These are phyloP conservation scores for Knufia petricola DNA, from an alignment of 2,329 filamentous ascomycete genomes.

Conservation along the genomic window DNA sequence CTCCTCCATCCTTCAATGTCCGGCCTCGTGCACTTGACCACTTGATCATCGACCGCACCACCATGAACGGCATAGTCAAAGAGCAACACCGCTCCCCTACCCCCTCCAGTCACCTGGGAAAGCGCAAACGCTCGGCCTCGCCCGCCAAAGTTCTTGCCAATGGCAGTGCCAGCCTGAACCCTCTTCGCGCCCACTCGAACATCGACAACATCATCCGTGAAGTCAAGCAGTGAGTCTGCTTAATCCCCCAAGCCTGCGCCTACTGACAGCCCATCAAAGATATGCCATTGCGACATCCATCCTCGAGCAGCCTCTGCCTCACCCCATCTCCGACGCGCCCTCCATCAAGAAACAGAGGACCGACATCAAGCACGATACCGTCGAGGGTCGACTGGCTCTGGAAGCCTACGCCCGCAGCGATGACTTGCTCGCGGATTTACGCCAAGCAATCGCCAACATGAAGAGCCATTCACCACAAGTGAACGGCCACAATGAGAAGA, in stretches of 20 bases:
- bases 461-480: background rate
- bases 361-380: slow-evolving; percentile 6
- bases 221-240: slow-evolving; percentile 1
- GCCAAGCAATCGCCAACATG: background rate
- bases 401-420: background rate
- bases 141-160: slow-evolving; percentile 11
- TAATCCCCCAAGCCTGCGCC: background rate
- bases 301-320: slow-evolving; percentile 31
- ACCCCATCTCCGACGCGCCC: slow-evolving; percentile 17
- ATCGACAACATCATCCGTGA: slow-evolving; percentile 5
- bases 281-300: slow-evolving; percentile 36
- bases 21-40: background rate
- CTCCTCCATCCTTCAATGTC: background rate
- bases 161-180: background rate
- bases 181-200: background rate
- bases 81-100: slow-evolving; percentile 5
- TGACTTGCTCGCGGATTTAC: slow-evolving; percentile 1
- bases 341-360: slow-evolving; percentile 8
- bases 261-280: slow-evolving; percentile 20
- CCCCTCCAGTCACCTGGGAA: slow-evolving; percentile 13
- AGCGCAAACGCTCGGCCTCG: slow-evolving; percentile 21
- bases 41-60: background rate
- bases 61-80: slow-evolving; percentile 4
- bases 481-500: background rate
- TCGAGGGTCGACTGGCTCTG: slow-evolving; percentile 3